Percentiles rank a stretch among this genome's conserved stretches.
Evolutionary conservation across 2,329 filamentous ascomycete genomes (phyloP).

Genomic region (Fonsecaea pedrosoi): DNA sequence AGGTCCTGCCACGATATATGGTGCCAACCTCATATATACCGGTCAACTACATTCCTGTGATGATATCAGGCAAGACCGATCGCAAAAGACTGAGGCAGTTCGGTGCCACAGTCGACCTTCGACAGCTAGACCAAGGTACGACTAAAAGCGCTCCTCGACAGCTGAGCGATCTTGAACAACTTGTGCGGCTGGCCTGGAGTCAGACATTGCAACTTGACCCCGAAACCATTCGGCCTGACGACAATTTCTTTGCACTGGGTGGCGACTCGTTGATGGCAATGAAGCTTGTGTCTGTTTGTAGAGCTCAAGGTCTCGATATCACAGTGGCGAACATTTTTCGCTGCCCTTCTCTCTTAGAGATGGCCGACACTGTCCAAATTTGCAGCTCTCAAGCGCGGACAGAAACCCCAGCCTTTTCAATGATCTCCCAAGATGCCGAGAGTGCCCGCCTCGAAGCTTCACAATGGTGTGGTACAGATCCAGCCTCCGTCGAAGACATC

Average conservation of each 20-base stretch:
- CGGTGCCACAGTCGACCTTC: conserved; percentile 43
- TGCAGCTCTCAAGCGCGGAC: conserved; percentile 30
- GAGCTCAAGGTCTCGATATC: conserved; percentile 33
- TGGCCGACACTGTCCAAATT: conserved; percentile 52
- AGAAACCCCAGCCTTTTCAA: conserved; percentile 28
- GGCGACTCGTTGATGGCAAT: conserved; percentile 45
- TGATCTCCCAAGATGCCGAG: conserved; percentile 45
- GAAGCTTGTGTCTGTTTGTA: conserved; percentile 41
- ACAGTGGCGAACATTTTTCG: conserved; percentile 44
- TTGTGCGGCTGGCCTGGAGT: conserved; percentile 43
- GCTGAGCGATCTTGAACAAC: conserved; percentile 21
- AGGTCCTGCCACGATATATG: conserved; percentile 44
- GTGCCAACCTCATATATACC: conserved; percentile 47
- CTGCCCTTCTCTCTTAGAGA: conserved; percentile 51
- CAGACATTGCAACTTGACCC: conserved; percentile 43
- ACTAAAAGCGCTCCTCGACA: not conserved
- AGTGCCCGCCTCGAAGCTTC: conserved; percentile 49
- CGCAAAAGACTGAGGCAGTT: conserved; percentile 41
- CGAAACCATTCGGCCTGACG: conserved; percentile 47
- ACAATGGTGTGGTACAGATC: conserved; percentile 45
- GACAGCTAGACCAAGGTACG: conserved; percentile 42
- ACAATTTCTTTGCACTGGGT: conserved; percentile 45
- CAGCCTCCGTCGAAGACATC: conserved; percentile 46
- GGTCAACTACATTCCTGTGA: conserved; percentile 45
- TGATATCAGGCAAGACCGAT: conserved; percentile 46